These are phyloP conservation scores for Medicago lupulina DNA, from an alignment of 306 rosid genomes.

Conservation along the genomic window DNA sequence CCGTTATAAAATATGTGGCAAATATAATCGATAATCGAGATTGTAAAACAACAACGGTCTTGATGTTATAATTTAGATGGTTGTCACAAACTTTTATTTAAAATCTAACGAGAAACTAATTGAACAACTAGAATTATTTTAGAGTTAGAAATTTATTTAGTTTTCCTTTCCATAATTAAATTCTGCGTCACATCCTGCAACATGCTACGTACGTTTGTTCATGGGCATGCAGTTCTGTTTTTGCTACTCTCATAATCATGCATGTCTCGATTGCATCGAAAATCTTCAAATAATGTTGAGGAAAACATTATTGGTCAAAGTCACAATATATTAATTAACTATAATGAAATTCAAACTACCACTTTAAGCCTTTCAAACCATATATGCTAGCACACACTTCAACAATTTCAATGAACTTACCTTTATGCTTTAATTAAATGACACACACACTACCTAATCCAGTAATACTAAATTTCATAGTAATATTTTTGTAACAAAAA, in stretches of 20 bases:
- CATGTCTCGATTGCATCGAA: slow-evolving; percentile 50
- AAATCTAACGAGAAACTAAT: not conserved
- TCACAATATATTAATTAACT: slow-evolving; percentile 28
- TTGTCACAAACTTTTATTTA: not conserved
- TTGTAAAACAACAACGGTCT: not conserved
- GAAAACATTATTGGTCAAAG: slow-evolving; percentile 38
- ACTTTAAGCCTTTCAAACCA: slow-evolving; percentile 33
- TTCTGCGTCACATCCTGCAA: not conserved
- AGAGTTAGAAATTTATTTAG: not conserved
- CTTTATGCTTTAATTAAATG: slow-evolving; percentile 37
- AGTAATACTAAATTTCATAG: slow-evolving; percentile 20
- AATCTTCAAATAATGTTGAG: slow-evolving; percentile 43
- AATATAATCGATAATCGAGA: not conserved
- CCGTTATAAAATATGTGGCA: not conserved
- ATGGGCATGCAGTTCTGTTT: slow-evolving; percentile 27
- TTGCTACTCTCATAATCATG: slow-evolving; percentile 19
- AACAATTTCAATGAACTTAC: slow-evolving; percentile 45
- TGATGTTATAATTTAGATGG: not conserved
- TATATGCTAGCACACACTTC: slow-evolving; percentile 33
- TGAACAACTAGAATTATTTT: not conserved
- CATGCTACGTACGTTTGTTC: slow-evolving; percentile 24
- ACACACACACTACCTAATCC: slow-evolving; percentile 66
- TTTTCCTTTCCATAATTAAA: not conserved
- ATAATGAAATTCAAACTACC: slow-evolving; percentile 27
- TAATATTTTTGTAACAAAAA: slow-evolving; percentile 23